These are phyloP conservation scores for Metschnikowia reukaufii DNA, from an alignment of 805 yeast species.

Conservation along the genomic window DNA sequence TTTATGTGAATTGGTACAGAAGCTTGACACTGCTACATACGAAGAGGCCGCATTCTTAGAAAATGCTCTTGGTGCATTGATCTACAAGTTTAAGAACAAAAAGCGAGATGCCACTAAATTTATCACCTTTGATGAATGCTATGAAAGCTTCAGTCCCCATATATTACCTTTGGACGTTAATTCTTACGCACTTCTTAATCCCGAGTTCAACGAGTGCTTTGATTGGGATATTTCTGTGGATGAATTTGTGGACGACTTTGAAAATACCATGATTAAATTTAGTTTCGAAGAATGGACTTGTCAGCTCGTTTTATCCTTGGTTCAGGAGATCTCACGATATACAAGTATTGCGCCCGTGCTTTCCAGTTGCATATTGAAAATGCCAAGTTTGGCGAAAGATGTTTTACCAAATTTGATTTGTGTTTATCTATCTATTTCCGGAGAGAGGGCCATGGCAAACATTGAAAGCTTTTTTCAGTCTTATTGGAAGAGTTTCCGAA, in stretches of 20 bases:
- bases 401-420: conserved; percentile 29
- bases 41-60: conserved; percentile 29
- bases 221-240: not conserved
- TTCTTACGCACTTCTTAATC: conserved; percentile 32
- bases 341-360: conserved; percentile 1
- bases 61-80: conserved; percentile 39
- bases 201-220: conserved; percentile 19
- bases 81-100: conserved; percentile 26
- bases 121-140: conserved; percentile 23
- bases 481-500: conserved; percentile 5
- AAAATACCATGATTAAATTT: conserved; percentile 11
- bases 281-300: conserved; percentile 7
- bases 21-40: conserved; percentile 12
- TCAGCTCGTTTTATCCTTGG: conserved; percentile 4
- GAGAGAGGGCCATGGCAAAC: conserved; percentile 6
- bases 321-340: conserved; percentile 1
- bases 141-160: conserved; percentile 17
- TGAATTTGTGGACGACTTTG: conserved; percentile 8
- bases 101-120: conserved; percentile 20
- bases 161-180: conserved; percentile 32
- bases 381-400: conserved; percentile 25
- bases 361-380: conserved; percentile 29
- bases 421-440: conserved; percentile 21
- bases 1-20: conserved; percentile 19
- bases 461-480: conserved; percentile 1